These are phyloP conservation scores for Mortierella sp. DNA, from an alignment of 371 early-diverging fungal species.

Conservation along the genomic window DNA sequence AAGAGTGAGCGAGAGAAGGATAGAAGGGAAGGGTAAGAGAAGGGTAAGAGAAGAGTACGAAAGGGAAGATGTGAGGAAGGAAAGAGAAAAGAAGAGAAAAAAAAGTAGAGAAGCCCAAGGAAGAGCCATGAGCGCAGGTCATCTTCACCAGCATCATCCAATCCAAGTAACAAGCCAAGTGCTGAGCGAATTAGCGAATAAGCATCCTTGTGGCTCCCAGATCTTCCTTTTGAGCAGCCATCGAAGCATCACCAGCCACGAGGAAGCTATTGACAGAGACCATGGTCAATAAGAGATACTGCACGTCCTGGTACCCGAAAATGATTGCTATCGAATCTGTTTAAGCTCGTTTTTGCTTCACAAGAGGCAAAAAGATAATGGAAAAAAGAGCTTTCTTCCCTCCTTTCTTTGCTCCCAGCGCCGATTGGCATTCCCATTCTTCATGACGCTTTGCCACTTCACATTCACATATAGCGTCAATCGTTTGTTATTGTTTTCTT, in stretches of 20 bases:
- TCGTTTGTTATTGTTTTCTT: not conserved
- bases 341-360: too few relatives aligned
- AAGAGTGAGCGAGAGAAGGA: not conserved
- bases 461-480: not conserved
- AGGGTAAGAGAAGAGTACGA: not conserved
- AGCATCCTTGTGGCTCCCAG: too few relatives aligned
- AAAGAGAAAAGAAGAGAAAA: not conserved
- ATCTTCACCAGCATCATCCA: too few relatives aligned
- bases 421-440: slow-evolving; percentile 24
- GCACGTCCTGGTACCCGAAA: too few relatives aligned
- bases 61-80: not conserved
- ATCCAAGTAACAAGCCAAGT: not conserved
- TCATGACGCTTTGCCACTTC: not conserved
- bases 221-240: too few relatives aligned
- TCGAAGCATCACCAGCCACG: too few relatives aligned
- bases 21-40: not conserved
- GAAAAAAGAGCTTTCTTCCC: not conserved
- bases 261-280: too few relatives aligned
- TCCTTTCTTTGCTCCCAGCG: not conserved
- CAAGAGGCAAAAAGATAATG: not conserved
- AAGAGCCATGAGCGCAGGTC: too few relatives aligned
- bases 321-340: too few relatives aligned
- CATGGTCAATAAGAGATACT: too few relatives aligned
- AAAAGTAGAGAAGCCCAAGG: not conserved
- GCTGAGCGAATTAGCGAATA: not conserved